Base-by-base conservation (phyloP, 1,284 basidiomycete genomes). In the Macrocybe sp. region DNA sequence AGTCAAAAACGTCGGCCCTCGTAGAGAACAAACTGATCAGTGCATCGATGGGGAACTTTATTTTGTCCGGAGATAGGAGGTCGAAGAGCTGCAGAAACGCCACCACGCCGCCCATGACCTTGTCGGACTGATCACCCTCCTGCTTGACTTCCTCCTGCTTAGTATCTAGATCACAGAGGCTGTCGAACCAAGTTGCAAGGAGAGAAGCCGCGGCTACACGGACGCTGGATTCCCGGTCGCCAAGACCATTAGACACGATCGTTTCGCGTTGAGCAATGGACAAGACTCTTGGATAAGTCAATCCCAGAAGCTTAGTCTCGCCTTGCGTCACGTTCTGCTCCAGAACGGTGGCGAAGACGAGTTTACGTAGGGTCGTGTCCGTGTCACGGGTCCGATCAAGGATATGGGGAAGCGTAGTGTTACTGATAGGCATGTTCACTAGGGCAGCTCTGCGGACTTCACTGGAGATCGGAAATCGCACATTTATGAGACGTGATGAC, bases 401-500 rank as follows among this genome's bases (percentile, higher is more conserved):
- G 33, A 98, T 78, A 35, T 74, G 66, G 0, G 84, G 76, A 0
- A 97, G 68, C 0, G 83, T 85, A 0, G 64, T 61, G 0, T 67
- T 60, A 22, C 73, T 77, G 6, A 85, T 65, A 0, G 85, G 81
- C 0, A 96, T 75, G 57, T 92, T 91, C 53, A 87, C 75, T 0
- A 98, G 71, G 0, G 85, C 82, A 0, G 86, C 85, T 30, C 87
- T 80, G 6, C 96, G 92, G 9, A 97, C 94, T 48, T 97, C 95
- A 4, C 91, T 94, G 58, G 12, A 45, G 2, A 31, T 40, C 14
- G n/a, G 33, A 9, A 41, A 16, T 32, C 46, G 35, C 53, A 7
- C 47, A 32, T 42, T 14, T 39, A 38, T 44, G 9, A 41, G 35
- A 10, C 41, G 11, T 7, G 14, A 45, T 41, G 8, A 8, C 22